phyloP scores from a whole-genome alignment of 2,329 filamentous ascomycete species.

The Aspergillus awamori region DNA sequence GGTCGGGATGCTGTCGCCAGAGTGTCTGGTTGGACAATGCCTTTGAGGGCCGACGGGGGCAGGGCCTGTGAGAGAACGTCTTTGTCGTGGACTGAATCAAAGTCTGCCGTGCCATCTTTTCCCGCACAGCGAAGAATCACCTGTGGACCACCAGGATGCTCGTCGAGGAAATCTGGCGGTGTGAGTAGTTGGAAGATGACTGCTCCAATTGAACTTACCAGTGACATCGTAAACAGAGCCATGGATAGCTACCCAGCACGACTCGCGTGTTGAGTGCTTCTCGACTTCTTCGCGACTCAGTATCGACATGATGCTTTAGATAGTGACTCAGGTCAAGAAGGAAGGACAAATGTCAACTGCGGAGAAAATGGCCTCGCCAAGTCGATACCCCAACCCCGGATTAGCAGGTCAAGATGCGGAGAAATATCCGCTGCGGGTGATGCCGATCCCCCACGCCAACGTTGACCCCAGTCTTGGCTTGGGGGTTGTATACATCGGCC shows the following conservation, averaged over 20 bases:
- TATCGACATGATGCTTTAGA: not conserved
- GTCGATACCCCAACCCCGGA: not conserved
- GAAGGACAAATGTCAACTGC: not conserved
- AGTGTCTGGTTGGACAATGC: constrained; percentile 26
- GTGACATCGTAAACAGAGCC: constrained; percentile 57
- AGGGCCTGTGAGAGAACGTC: constrained; percentile 35
- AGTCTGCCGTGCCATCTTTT: constrained; percentile 39
- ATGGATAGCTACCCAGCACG: constrained; percentile 57
- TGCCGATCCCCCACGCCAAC: constrained; percentile 9
- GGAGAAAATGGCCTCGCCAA: not conserved
- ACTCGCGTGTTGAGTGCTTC: constrained; percentile 51
- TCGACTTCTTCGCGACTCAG: constrained; percentile 55
- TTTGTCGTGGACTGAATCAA: constrained; percentile 38
- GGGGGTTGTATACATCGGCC: not conserved
- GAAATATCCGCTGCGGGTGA: constrained; percentile 1
- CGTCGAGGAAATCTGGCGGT: constrained; percentile 33
- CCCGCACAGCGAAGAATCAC: constrained; percentile 40
- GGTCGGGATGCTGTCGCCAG: not conserved
- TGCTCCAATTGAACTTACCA: constrained; percentile 20
- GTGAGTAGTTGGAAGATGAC: not conserved
- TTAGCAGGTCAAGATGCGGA: constrained; percentile 6
- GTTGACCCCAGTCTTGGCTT: not conserved
- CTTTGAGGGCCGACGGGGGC: constrained; percentile 27
- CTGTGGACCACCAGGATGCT: constrained; percentile 38
- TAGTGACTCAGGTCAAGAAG: not conserved